Percentiles rank a stretch among this genome's conserved stretches.
Conservation (phyloP, 768 basidiomycete species). For the Hygrophoropsis aurantiaca region DNA sequence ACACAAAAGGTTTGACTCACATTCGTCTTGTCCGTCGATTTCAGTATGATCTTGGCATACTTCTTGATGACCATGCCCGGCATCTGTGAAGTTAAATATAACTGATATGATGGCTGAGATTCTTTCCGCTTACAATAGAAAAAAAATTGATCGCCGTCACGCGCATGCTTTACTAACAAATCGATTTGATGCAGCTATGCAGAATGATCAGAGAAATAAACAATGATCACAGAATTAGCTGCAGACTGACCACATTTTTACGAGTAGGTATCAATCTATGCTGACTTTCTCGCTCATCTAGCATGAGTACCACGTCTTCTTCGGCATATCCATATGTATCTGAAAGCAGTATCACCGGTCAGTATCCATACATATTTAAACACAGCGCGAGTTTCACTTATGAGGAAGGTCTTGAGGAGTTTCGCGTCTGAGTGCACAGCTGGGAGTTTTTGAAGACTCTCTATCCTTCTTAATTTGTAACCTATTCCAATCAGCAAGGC, state of each 20-base stretch:
- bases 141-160: constrained; percentile 51
- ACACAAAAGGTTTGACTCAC: constrained; percentile 23
- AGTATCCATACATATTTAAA: no score
- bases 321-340: constrained; percentile 38
- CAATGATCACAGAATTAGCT: not conserved
- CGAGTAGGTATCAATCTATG: constrained; percentile 38
- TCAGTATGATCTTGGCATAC: constrained; percentile 43
- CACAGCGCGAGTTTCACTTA: not conserved
- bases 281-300: constrained; percentile 35
- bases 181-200: constrained; percentile 42
- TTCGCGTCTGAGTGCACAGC: not conserved
- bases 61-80: constrained; percentile 51
- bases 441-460: not conserved
- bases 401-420: not conserved
- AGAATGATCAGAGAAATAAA: not conserved
- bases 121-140: constrained; percentile 49
- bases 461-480: constrained; percentile 15
- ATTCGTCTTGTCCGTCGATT: constrained; percentile 54
- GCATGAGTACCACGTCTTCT: constrained; percentile 42
- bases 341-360: constrained; percentile 7
- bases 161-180: constrained; percentile 42
- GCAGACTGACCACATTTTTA: constrained; percentile 41
- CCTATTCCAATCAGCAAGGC: constrained; percentile 40
- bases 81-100: constrained; percentile 30
- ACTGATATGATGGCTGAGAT: not conserved